Conservation (phyloP, 805 yeast species). For the Wickerhamomyces canadensis region DNA sequence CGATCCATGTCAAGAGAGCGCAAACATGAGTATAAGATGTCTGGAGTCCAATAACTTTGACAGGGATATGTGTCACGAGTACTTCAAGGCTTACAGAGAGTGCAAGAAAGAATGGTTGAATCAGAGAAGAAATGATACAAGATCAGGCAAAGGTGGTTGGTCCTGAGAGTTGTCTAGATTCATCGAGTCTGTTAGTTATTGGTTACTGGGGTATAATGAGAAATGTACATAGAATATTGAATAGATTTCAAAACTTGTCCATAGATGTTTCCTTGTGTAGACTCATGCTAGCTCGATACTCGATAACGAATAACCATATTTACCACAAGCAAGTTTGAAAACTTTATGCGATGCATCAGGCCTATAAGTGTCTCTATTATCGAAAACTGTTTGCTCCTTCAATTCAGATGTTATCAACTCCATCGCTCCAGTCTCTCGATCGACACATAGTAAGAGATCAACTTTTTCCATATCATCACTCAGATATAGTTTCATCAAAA, state of each 20-base stretch:
- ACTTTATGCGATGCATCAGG: too few relatives aligned
- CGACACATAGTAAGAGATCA: constrained; percentile 14
- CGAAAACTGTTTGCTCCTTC: background rate
- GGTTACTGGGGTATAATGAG: too few relatives aligned
- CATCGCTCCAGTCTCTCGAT: constrained; percentile 13
- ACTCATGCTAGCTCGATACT: too few relatives aligned
- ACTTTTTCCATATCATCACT: constrained; percentile 3
- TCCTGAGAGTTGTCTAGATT: background rate
- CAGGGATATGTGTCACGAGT: constrained; percentile 65
- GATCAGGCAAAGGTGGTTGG: constrained; percentile 24
- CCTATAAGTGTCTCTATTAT: too few relatives aligned
- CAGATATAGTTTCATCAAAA: constrained; percentile 12
- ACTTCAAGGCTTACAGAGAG: constrained; percentile 89
- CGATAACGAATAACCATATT: too few relatives aligned
- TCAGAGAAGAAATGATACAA: constrained; percentile 31
- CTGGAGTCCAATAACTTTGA: constrained; percentile 73
- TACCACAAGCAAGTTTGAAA: too few relatives aligned
- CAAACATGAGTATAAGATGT: constrained; percentile 83
- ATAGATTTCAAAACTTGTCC: too few relatives aligned
- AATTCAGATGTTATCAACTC: constrained; percentile 13
- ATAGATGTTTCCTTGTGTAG: too few relatives aligned
- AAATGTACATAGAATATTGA: too few relatives aligned
- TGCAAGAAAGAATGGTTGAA: constrained; percentile 75
- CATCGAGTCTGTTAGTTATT: too few relatives aligned
- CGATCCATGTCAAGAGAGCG: constrained; percentile 89